Base-by-base conservation (phyloP, 257 asterid species). In the Solanum corneliomulleri region DNA sequence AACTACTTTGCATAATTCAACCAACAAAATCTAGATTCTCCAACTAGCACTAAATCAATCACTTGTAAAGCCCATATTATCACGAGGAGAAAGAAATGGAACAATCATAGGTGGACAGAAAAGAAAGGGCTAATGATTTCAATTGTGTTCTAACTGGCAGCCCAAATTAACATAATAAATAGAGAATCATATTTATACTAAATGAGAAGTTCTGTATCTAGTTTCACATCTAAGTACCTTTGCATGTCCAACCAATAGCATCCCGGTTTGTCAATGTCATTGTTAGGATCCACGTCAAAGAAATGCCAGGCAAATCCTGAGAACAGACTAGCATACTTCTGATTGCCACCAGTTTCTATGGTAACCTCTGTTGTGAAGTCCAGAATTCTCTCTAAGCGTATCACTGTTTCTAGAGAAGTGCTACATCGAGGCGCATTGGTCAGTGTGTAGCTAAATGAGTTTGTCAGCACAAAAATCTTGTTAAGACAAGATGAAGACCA, bases 401-500 rank as follows among this genome's bases (percentile, higher is more conserved):
- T 0, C 10, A 4, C 7, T 74, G 82, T 39, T 74, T 37, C 82
- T 37, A 74, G 20, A 74, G 3, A 4, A 2, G 4, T 14, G 1
- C 49, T 20, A 37, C 20, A n/a, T 41, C 18, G 83, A 0, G n/a
- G 21, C 12, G 16, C 15, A 78, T 5, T 44, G 66, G 9, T 9
- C 42, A 78, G 35, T 9, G 39, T 45, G 20, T 80, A 3, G 84
- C 3, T 31, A 15, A 68, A 27, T 31, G 77, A 47, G 29, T 14
- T 56, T 42, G 37, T 31, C 80, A 64, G 33, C 14, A 86, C 12
- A 62, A 80, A 41, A 16, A 86, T 47, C 58, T 66, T 39, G 60
- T 64, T 86, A 37, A 86, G 70, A 27, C 27, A 60, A 86, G 81
- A 78, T 9, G 71, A 60, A 15, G 81, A 86, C 88, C 86, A 86